A percentile compares a stretch with the other conserved stretches of the same genome.
These are phyloP conservation scores for Populus hybrid DNA, from an alignment of 441 rosid species.

Conservation along the genomic window DNA sequence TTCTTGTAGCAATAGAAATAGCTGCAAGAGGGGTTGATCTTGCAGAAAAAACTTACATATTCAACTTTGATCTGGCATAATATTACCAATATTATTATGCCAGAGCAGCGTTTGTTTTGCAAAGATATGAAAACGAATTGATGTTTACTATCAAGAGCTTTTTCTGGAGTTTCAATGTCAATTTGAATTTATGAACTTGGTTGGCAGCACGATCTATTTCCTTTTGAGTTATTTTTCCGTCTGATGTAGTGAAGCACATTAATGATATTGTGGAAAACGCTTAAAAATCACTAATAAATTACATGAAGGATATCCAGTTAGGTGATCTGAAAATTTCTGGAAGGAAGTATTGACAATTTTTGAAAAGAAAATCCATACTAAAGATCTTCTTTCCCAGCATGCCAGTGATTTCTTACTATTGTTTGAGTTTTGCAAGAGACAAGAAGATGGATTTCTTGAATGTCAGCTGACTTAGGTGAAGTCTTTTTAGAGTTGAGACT, in stretches of 20 bases:
- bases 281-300: no score
- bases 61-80: constrained; percentile 79
- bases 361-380: no score
- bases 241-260: no score
- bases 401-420: no score
- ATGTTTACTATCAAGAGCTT: constrained; percentile 68
- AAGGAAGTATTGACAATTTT: constrained; percentile 8
- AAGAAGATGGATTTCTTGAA: no score
- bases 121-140: constrained; percentile 81
- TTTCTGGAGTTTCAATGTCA: constrained; percentile 20
- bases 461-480: no score
- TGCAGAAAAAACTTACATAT: constrained; percentile 83
- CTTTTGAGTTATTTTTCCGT: neutral
- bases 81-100: constrained; percentile 58
- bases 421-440: no score
- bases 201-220: neutral
- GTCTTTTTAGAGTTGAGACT: no score
- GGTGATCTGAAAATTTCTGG: no score
- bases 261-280: neutral
- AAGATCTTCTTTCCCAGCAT: no score
- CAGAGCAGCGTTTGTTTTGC: constrained; percentile 85
- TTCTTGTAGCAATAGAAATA: constrained; percentile 90
- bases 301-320: no score
- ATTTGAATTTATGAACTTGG: neutral
- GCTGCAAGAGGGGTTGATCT: constrained; percentile 93